Conservation (phyloP, 345 rosid species). For the Salix koriyanagi region DNA sequence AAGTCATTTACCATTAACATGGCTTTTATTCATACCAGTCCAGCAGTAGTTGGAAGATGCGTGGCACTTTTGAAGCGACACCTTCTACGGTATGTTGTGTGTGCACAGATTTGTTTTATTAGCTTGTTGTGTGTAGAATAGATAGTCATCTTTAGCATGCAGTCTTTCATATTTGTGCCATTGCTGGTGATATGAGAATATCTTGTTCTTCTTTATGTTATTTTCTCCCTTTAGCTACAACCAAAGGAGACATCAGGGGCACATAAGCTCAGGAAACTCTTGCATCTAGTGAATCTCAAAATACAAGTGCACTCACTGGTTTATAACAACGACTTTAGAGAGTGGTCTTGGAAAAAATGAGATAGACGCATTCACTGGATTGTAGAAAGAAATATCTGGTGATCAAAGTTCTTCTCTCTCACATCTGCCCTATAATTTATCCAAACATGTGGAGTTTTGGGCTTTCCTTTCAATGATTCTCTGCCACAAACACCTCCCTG, state of each 20-base stretch:
- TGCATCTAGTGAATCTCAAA: background rate
- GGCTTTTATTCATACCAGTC: slow-evolving; percentile 52
- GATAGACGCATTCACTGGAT: background rate
- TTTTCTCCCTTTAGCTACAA: background rate
- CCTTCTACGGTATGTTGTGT: slow-evolving; percentile 62
- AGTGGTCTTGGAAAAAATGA: background rate
- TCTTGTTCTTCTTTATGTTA: background rate
- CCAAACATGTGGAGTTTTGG: background rate
- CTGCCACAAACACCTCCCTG: background rate
- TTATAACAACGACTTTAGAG: background rate
- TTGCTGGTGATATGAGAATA: background rate
- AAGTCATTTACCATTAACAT: slow-evolving; percentile 26
- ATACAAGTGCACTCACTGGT: background rate
- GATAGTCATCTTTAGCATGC: background rate
- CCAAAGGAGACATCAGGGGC: background rate
- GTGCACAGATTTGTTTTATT: slow-evolving; percentile 16
- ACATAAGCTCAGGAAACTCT: background rate
- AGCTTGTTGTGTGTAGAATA: slow-evolving; percentile 12
- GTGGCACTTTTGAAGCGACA: slow-evolving; percentile 87
- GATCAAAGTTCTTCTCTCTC: background rate
- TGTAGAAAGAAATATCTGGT: background rate
- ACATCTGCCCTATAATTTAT: background rate
- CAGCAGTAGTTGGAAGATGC: slow-evolving; percentile 93
- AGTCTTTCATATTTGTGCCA: background rate
- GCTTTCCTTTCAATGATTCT: background rate